Base-by-base conservation (phyloP, 140 eudicot genomes). In the Erigeron philadelphicus region DNA sequence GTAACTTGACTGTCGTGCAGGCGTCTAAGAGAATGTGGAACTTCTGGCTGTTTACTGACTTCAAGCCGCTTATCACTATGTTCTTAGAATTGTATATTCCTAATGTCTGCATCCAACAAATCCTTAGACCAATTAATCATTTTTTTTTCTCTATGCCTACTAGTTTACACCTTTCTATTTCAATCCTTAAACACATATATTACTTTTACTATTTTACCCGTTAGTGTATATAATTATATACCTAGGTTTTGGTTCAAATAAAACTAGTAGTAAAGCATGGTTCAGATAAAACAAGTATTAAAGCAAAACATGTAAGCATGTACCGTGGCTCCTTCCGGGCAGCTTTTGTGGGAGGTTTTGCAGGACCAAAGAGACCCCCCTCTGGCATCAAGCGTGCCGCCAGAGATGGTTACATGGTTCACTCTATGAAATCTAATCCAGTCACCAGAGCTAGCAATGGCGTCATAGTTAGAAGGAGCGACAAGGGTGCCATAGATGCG, bases 321-420 rank as follows among this genome's bases (percentile, higher is more conserved):
- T 64, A 81, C 85, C 85, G 79, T 76, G 18, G 77, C 60, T 16
- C 85, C 85, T 58, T 35, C 6, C 0, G 85, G 85, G 55, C 85
- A 81, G 8, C 55, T 63, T 11, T 67, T 35, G 7, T 67, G 70
- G 13, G 74, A 55, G 58, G 65, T 53, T 74, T 81, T 81, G 79
- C 85, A 81, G 21, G 79, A 74, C 85, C 85, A 81, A 46, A 81
- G 81, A 11, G 72, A 17, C 11, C 60, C 49, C 11, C 85, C 85
- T 64, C 61, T 58, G 21, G 81, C 85, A 23, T 81, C 85, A 15
- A 81, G 71, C 11, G 76, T 71, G 13, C 85, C 85, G 21, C 85
- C 82, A 9, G 71, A 59, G 59, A 81, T 72, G 3, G 79, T 65
- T 18, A 81, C 79, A 3, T 67, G 59, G 47, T 38, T 68, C 6